Evolutionary conservation across 768 basidiomycete species (phyloP), one percentile per base, ranked within the genome.

Genomic region (Boletus subparvulus): DNA sequence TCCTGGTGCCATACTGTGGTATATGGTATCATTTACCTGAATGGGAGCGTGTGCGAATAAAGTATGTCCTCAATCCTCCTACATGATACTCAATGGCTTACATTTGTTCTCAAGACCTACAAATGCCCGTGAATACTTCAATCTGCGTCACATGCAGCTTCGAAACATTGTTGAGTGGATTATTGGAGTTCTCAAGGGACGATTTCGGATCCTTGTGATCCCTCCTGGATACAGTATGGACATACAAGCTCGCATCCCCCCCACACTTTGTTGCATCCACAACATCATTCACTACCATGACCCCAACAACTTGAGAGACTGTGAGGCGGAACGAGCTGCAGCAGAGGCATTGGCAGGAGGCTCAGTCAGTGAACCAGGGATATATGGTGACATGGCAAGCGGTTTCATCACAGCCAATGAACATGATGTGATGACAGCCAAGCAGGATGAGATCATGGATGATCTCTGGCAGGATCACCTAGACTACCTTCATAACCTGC

Each of bases 261-360:
- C 56, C 28, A 65, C 60, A 0, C 58, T 70, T 0, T 66, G 59
- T 19, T 63, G 64, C 10, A 17, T 68, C 2, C 71, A 69, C 60
- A 71, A 73, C 52, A 71, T 70, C 45, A 63, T 69, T 37, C 47
- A 47, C 10, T 42, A 17, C 1, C 47, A 60, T 24, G 58, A 65
- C 55, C 35, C 52, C 4, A 41, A 55, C 24, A 40, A 50, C n/a
- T 13, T n/a, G 8, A 8, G 4, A 19, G 2, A 11, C 2, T 11
- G 11, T 11, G 9, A 12, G 42, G 36, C 6, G 16, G 36, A 37
- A 37, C 32, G 11, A 32, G 10, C 32, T 32, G 32, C 32, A 32
- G 32, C 11, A 10, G 10, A 32, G 32, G 32, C 10, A 32, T 10
- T 11, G 32, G 32, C 32, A 32, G 32, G 32, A 32, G 21, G 21